Evolutionary conservation across 208 protist genomes (phyloP).

Genomic region (Leptomonas seymouri): DNA sequence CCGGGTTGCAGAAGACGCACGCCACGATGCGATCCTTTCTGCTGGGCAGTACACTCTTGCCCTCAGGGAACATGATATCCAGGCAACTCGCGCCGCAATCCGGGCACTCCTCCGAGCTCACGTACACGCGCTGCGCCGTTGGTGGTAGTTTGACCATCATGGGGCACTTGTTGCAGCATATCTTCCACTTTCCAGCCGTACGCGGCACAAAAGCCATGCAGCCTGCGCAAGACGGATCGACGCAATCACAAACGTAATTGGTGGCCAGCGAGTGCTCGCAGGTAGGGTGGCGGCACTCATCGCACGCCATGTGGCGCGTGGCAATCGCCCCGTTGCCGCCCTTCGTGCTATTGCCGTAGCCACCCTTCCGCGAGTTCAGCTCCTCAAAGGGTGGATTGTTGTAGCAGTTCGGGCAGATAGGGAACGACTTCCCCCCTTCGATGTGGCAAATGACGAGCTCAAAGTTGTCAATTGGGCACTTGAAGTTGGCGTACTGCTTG

Average conservation of each 20-base stretch:
- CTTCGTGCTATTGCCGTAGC: background rate
- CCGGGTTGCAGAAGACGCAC: slow-evolving; percentile 81
- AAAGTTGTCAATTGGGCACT: slow-evolving; percentile 94
- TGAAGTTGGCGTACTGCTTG: slow-evolving; percentile 84
- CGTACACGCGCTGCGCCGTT: slow-evolving; percentile 78
- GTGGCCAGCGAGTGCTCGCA: slow-evolving; percentile 88
- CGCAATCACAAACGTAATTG: slow-evolving; percentile 90
- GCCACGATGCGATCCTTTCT: slow-evolving; percentile 73
- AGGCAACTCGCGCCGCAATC: slow-evolving; percentile 81
- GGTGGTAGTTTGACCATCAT: slow-evolving; percentile 92
- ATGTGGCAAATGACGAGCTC: slow-evolving; percentile 93
- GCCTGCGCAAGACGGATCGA: slow-evolving; percentile 69
- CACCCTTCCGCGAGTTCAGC: slow-evolving; percentile 7
- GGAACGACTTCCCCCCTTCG: slow-evolving; percentile 87
- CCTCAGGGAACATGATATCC: slow-evolving; percentile 81
- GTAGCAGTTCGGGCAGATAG: slow-evolving; percentile 95
- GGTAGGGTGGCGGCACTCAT: slow-evolving; percentile 92
- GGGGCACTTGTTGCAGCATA: slow-evolving; percentile 87
- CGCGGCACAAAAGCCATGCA: slow-evolving; percentile 90
- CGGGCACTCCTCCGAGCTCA: slow-evolving; percentile 72
- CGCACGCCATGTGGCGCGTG: slow-evolving; percentile 81
- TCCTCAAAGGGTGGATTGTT: slow-evolving; percentile 95
- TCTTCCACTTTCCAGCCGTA: slow-evolving; percentile 85
- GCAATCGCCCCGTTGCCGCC: background rate
- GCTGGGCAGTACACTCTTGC: slow-evolving; percentile 77